Conservation (phyloP, 345 rosid species). For the Arabis hirsuta region DNA sequence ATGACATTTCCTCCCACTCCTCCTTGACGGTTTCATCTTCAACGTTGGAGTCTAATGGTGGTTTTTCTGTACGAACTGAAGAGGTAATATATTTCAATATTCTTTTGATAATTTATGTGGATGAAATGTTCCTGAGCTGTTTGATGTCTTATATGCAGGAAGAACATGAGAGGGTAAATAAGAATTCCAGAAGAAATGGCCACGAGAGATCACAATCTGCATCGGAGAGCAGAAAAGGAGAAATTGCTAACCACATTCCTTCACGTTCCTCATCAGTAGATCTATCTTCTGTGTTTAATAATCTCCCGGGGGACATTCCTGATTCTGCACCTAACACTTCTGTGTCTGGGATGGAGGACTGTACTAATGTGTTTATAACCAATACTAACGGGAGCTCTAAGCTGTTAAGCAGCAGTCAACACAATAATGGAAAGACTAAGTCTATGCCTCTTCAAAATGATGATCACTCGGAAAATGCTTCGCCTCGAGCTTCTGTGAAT, state of each 20-base stretch:
- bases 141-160: conserved; percentile 54
- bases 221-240: conserved; percentile 28
- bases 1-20: conserved; percentile 82
- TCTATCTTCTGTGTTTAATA: conserved; percentile 44
- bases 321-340: conserved; percentile 34
- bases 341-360: conserved; percentile 25
- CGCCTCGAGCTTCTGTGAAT: conserved; percentile 35
- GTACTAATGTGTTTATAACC: conserved; percentile 20
- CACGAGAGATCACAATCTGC: conserved; percentile 45
- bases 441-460: conserved; percentile 31
- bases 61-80: conserved; percentile 55
- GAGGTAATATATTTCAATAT: conserved; percentile 36
- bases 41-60: conserved; percentile 51
- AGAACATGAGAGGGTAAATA: conserved; percentile 41
- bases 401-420: conserved; percentile 12
- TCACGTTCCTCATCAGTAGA: conserved; percentile 39
- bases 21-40: conserved; percentile 61
- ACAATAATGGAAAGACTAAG: conserved; percentile 14
- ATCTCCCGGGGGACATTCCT: conserved; percentile 31
- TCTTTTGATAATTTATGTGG: not conserved
- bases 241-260: conserved; percentile 11
- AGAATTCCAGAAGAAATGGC: conserved; percentile 43
- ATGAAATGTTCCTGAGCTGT: conserved; percentile 9
- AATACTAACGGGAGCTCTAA: conserved; percentile 18
- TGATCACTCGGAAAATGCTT: conserved; percentile 30